A percentile compares a stretch with the other conserved stretches of the same genome.
These are phyloP conservation scores for Hericium coralloides DNA, from an alignment of 768 basidiomycete genomes.

Conservation along the genomic window DNA sequence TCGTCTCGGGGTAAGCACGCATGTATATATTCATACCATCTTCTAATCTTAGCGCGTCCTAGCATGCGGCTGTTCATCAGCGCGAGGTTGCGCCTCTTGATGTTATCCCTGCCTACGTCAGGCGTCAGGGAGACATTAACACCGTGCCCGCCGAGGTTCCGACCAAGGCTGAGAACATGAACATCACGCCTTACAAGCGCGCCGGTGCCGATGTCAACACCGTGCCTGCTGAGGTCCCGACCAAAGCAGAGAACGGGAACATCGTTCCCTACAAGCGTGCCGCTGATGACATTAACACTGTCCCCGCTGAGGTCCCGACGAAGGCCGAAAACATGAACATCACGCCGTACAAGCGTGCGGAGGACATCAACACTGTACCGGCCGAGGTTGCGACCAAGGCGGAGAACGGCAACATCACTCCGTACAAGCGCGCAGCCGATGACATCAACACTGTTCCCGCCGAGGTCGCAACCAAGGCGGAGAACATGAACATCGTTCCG, in stretches of 20 bases:
- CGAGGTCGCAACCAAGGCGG: conserved; percentile 18
- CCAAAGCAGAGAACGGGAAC: conserved; percentile 26
- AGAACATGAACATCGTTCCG: conserved; percentile 33
- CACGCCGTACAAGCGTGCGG: conserved; percentile 32
- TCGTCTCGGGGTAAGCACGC: conserved; percentile 21
- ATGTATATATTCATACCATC: not conserved
- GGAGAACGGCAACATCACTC: conserved; percentile 23
- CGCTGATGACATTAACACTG: conserved; percentile 13
- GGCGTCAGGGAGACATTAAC: conserved; percentile 20
- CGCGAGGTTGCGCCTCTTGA: conserved; percentile 28
- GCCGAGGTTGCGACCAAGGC: conserved; percentile 28
- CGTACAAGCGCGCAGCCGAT: conserved; percentile 13
- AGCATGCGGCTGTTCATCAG: not conserved
- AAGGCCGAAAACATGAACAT: conserved; percentile 31
- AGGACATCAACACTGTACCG: conserved; percentile 20
- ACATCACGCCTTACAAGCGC: conserved; percentile 21
- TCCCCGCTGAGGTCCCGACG: conserved; percentile 18
- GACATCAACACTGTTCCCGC: conserved; percentile 19
- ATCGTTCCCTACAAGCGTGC: conserved; percentile 20
- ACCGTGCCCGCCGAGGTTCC: conserved; percentile 25
- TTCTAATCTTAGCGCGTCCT: too few species aligned
- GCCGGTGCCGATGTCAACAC: conserved; percentile 13
- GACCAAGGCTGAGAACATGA: conserved; percentile 26
- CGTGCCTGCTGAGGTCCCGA: conserved; percentile 17
- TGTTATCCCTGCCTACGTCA: conserved; percentile 35